phyloP scores from a whole-genome alignment of 1,284 basidiomycete species.

The Melampsora larici-populina region DNA sequence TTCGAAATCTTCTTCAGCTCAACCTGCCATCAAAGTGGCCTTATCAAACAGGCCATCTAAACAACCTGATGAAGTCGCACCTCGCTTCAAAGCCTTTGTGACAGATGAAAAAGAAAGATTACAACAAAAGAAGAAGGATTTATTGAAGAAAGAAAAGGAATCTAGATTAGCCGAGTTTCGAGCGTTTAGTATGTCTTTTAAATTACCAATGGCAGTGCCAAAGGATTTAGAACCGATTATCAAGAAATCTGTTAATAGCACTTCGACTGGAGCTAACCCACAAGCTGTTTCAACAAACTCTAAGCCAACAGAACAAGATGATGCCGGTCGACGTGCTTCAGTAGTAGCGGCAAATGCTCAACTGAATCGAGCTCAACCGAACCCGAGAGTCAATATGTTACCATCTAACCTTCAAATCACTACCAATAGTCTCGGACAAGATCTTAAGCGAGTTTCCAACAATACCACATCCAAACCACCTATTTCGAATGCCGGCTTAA shows the following conservation, averaged over 20 bases:
- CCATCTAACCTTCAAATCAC: conserved; percentile 41
- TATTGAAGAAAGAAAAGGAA: conserved; percentile 89
- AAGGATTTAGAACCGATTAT: conserved; percentile 89
- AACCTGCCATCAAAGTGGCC: conserved; percentile 46
- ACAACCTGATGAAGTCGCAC: conserved; percentile 47
- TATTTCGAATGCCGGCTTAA: conserved; percentile 46
- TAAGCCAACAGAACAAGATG: conserved; percentile 70
- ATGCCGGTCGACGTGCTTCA: conserved; percentile 71
- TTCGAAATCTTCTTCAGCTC: conserved; percentile 26
- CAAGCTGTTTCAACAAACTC: conserved; percentile 57
- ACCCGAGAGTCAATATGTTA: conserved; percentile 44
- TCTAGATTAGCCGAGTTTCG: conserved; percentile 84
- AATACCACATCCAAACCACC: conserved; percentile 46
- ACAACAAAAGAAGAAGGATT: conserved; percentile 81
- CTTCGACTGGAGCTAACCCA: conserved; percentile 60
- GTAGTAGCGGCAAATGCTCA: conserved; percentile 65
- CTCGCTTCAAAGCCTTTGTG: conserved; percentile 77
- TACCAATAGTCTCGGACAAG: conserved; percentile 13
- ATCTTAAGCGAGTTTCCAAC: conserved; percentile 39
- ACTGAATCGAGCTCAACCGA: conserved; percentile 65
- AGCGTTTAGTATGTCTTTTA: conserved; percentile 88
- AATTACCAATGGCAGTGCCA: conserved; percentile 82
- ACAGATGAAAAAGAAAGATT: conserved; percentile 80
- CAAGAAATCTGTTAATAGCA: conserved; percentile 49
- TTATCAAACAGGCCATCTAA: not conserved